Evolutionary conservation across 352 stramenopile genomes (phyloP).

Genomic region (Phytophthora citricola): DNA sequence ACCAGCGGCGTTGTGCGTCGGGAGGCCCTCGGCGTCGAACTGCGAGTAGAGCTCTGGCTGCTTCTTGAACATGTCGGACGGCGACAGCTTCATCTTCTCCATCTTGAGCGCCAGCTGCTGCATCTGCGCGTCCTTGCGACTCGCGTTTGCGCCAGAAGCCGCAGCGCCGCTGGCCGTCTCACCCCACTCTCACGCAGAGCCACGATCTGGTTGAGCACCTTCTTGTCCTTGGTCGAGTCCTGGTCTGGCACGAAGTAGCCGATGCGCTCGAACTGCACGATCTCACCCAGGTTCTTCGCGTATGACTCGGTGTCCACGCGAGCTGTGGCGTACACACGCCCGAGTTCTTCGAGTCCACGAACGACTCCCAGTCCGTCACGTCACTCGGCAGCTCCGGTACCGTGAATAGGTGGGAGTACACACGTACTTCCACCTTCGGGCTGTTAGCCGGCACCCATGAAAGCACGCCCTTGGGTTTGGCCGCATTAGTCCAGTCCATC

Average conservation of each 20-base stretch:
- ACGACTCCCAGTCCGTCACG: slow-evolving; percentile 76
- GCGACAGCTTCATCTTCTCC: slow-evolving; percentile 92
- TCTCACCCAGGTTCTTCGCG: slow-evolving; percentile 59
- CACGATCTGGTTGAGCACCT: slow-evolving; percentile 98
- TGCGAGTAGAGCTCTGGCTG: slow-evolving; percentile 74
- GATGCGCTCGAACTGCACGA: slow-evolving; percentile 98
- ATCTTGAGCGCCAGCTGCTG: slow-evolving; percentile 92
- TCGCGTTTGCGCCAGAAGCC: slow-evolving; percentile 43
- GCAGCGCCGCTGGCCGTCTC: slow-evolving; percentile 35
- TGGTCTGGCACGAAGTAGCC: slow-evolving; percentile 98
- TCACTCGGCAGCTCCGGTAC: slow-evolving; percentile 83
- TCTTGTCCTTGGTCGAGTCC: slow-evolving; percentile 91
- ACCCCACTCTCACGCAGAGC: slow-evolving; percentile 90
- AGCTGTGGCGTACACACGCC: slow-evolving; percentile 84
- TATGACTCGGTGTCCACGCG: slow-evolving; percentile 88
- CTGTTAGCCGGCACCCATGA: slow-evolving; percentile 95
- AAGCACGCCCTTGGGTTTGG: slow-evolving; percentile 95
- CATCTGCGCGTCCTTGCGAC: slow-evolving; percentile 86
- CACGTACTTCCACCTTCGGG: slow-evolving; percentile 89
- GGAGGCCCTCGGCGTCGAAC: slow-evolving; percentile 74
- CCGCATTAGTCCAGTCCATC: slow-evolving; percentile 77
- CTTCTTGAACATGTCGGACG: slow-evolving; percentile 82
- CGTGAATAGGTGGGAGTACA: slow-evolving; percentile 98
- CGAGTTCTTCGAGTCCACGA: slow-evolving; percentile 89
- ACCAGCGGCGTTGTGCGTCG: slow-evolving; percentile 75